Base-by-base conservation (phyloP, 2,329 filamentous ascomycete species). In the Claviceps sorghi region DNA sequence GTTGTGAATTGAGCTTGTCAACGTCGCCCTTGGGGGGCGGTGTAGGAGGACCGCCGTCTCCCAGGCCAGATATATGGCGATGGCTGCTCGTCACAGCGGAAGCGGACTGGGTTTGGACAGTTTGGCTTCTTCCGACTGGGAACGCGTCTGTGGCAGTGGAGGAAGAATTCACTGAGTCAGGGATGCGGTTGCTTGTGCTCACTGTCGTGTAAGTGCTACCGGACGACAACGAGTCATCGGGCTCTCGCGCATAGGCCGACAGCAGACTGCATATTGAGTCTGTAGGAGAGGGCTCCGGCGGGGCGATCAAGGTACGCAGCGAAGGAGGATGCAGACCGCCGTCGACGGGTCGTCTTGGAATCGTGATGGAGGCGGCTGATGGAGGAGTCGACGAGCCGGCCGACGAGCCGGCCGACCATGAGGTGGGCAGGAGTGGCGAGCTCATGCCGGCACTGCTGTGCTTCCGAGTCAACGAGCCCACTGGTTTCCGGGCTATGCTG, bases 201-300 rank as follows among this genome's bases (percentile, higher is more conserved):
- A 26, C 50, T 49, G 53, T 41, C 29, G 53, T 52, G 53, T 51
- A 51, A 34, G 51, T 54, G 48, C 48, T 44, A 50, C 44, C 53
- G n/a, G n/a, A n/a, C n/a, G 50, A 44, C 30, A 36, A 26, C 22
- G 51, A 51, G 49, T 72, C 73, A 44, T 69, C 70, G 7, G 71
- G 71, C 46, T 69, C 72, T 55, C 68, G 65, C 49, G 74, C 74
- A 59, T 80, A 80, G 21, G 77, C 76, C 11, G 75, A 79, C 38
- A 80, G 58, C 11, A 80, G 64, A 60, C 76, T 80, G 15, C 72
- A 76, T 50, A 80, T 64, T 10, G 77, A 79, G 26, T 70, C 70
- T 1, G 68, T 67, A 3, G 74, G 72, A 43, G 74, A 73, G 48
- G 53, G 56, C 59, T 61, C 57, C 50, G 60, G 58, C 43, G 60